phyloP scores from a whole-genome alignment of 805 yeast genomes.

The Priceomyces medius region DNA sequence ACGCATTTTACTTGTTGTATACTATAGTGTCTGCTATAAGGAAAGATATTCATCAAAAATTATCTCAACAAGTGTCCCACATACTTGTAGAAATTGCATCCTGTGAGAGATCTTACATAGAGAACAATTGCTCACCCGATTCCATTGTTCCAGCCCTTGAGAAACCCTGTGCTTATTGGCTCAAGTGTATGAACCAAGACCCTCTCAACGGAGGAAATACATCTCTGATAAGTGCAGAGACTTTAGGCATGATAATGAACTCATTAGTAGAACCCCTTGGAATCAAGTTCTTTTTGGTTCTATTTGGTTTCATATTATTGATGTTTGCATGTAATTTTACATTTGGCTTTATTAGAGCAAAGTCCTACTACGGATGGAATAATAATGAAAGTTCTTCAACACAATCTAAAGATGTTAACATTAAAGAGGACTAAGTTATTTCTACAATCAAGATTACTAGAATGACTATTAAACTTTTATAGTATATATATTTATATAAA shows the following conservation, averaged over 20 bases:
- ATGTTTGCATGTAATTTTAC: constrained; percentile 61
- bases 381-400: neutral
- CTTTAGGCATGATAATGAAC: constrained; percentile 60
- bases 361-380: constrained; percentile 40
- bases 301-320: constrained; percentile 42
- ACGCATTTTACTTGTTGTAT: constrained; percentile 44
- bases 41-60: constrained; percentile 51
- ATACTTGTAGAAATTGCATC: constrained; percentile 50
- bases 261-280: constrained; percentile 69
- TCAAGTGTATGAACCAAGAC: constrained; percentile 62
- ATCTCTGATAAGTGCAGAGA: constrained; percentile 58
- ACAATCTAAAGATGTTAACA: neutral
- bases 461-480: neutral
- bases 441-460: neutral
- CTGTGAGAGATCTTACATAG: constrained; percentile 52
- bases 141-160: constrained; percentile 59
- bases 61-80: constrained; percentile 48
- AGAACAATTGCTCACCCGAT: constrained; percentile 58
- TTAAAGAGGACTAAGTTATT: neutral
- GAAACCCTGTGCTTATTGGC: constrained; percentile 59
- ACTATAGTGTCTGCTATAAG: constrained; percentile 48
- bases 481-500: too few species aligned
- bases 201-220: constrained; percentile 47
- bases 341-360: constrained; percentile 65
- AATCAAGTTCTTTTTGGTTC: constrained; percentile 51